These are phyloP conservation scores for Epichloe elymi DNA, from an alignment of 2,329 filamentous ascomycete genomes.

Conservation along the genomic window DNA sequence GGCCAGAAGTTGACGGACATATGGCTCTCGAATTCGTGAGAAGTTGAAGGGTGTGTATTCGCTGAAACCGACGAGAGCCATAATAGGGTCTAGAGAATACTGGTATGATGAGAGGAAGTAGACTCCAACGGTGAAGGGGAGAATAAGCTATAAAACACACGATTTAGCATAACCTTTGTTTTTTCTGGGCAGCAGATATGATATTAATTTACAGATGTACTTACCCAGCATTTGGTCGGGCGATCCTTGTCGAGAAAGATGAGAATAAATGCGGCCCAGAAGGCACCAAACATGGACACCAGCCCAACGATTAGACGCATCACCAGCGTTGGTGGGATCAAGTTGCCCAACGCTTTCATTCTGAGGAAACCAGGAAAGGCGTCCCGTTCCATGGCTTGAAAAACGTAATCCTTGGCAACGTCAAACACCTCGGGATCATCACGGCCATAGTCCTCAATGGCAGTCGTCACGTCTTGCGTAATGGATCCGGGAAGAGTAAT, in stretches of 20 bases:
- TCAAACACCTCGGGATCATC: slow-evolving; percentile 98
- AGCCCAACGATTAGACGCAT: slow-evolving; percentile 76
- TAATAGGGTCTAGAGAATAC: slow-evolving; percentile 84
- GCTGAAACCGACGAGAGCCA: slow-evolving; percentile 79
- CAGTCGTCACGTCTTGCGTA: slow-evolving; percentile 68
- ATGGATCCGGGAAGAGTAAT: slow-evolving; percentile 86
- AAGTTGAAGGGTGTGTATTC: slow-evolving; percentile 96
- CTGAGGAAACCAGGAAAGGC: slow-evolving; percentile 96
- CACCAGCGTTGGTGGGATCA: slow-evolving; percentile 83
- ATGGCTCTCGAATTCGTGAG: slow-evolving; percentile 76
- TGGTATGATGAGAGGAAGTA: slow-evolving; percentile 87
- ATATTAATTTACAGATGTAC: slow-evolving; percentile 18
- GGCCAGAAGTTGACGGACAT: slow-evolving; percentile 71
- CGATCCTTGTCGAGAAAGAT: slow-evolving; percentile 78
- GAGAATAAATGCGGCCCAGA: slow-evolving; percentile 88
- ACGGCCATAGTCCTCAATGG: slow-evolving; percentile 81
- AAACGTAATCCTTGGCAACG: slow-evolving; percentile 95
- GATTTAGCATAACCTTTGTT: slow-evolving; percentile 10
- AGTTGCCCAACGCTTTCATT: slow-evolving; percentile 88
- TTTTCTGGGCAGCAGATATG: slow-evolving; percentile 5
- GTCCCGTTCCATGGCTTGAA: slow-evolving; percentile 98
- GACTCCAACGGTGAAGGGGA: slow-evolving; percentile 83
- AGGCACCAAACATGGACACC: slow-evolving; percentile 70
- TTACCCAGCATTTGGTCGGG: slow-evolving; percentile 69
- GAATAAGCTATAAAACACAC: slow-evolving; percentile 38